These are phyloP conservation scores for Saturnispora halmiae DNA, from an alignment of 805 yeast species.

Conservation along the genomic window DNA sequence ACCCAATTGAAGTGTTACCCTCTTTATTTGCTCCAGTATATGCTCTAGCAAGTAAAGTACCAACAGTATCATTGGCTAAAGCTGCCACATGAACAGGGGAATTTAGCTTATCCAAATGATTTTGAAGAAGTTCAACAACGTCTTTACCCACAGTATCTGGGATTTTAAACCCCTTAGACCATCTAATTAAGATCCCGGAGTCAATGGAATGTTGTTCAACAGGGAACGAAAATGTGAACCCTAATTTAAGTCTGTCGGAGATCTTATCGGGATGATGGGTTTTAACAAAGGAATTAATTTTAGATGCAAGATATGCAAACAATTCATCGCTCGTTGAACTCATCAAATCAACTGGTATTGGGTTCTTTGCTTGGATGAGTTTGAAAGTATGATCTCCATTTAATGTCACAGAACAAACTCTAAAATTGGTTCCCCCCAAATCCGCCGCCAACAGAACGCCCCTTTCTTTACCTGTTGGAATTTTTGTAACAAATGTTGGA, in stretches of 20 bases:
- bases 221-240: constrained; percentile 93
- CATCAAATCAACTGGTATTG: constrained; percentile 73
- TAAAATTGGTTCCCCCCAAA: constrained; percentile 91
- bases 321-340: constrained; percentile 56
- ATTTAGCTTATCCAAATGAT: constrained; percentile 48
- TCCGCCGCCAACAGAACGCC: constrained; percentile 88
- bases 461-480: constrained; percentile 78
- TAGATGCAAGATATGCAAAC: constrained; percentile 66
- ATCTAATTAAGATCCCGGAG: constrained; percentile 75
- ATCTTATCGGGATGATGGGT: constrained; percentile 46
- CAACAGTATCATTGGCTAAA: constrained; percentile 91
- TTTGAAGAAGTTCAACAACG: constrained; percentile 65
- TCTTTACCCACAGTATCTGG: constrained; percentile 80
- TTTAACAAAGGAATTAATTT: constrained; percentile 54
- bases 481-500: constrained; percentile 77
- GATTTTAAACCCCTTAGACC: constrained; percentile 94
- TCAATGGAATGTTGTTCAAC: constrained; percentile 75
- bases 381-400: constrained; percentile 73
- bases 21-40: constrained; percentile 58
- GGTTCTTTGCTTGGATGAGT: constrained; percentile 65
- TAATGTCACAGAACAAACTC: constrained; percentile 82
- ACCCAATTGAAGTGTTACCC: constrained; percentile 75
- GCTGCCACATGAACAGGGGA: constrained; percentile 73
- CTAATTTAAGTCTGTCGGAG: constrained; percentile 48
- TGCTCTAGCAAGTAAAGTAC: constrained; percentile 82